phyloP scores from a whole-genome alignment of 768 basidiomycete species.

The Cubamyces sp. region DNA sequence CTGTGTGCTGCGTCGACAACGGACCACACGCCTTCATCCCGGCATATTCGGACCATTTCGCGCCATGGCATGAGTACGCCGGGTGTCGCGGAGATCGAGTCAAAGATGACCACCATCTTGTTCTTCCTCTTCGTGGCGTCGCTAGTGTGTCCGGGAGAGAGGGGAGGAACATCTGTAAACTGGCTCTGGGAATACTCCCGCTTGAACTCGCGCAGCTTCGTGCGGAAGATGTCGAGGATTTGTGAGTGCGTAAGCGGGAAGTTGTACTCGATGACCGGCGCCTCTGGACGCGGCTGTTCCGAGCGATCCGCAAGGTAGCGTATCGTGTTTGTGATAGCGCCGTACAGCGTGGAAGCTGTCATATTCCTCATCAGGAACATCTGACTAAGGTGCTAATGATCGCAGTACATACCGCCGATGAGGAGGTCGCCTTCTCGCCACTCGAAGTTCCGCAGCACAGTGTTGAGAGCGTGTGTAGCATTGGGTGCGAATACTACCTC shows the following conservation, averaged over 20 bases:
- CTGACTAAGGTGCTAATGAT: not conserved
- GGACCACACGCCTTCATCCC: constrained; percentile 62
- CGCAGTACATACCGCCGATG: constrained; percentile 36
- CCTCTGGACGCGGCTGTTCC: constrained; percentile 49
- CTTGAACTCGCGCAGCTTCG: constrained; percentile 40
- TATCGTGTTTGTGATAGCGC: constrained; percentile 53
- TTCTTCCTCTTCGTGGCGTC: constrained; percentile 27
- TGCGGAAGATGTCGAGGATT: constrained; percentile 55
- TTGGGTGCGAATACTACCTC: constrained; percentile 65
- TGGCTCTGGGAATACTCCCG: constrained; percentile 12
- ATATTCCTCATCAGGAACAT: not conserved
- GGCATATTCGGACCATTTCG: constrained; percentile 64
- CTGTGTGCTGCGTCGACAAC: constrained; percentile 84
- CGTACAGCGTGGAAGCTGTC: constrained; percentile 49
- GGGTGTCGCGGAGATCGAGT: constrained; percentile 65
- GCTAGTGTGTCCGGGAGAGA: constrained; percentile 6
- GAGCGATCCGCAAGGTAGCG: constrained; percentile 57
- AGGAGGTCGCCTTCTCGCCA: constrained; percentile 73
- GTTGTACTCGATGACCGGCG: constrained; percentile 59
- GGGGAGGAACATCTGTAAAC: constrained; percentile 24
- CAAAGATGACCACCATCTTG: constrained; percentile 73
- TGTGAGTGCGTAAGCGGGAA: constrained; percentile 50
- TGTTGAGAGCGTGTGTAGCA: constrained; percentile 67
- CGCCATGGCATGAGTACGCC: constrained; percentile 72
- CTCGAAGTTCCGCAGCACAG: constrained; percentile 65